Evolutionary conservation across 192 early-diverging fungal species (phyloP).

Genomic region (Coemansia sp.): DNA sequence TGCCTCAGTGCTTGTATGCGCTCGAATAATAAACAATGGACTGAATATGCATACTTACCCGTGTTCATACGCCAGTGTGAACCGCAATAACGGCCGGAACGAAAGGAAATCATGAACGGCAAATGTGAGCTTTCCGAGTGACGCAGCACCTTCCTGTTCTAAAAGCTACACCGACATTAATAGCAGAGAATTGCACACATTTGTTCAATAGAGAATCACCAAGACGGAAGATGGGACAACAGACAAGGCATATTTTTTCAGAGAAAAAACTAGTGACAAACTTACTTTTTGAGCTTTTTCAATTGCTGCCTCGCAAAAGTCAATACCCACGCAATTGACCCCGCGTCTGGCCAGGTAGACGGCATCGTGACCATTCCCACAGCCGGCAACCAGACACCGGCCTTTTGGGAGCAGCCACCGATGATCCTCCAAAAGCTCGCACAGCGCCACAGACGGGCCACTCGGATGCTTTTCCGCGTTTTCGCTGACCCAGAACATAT

Average conservation of each 20-base stretch:
- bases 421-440: constrained; percentile 40
- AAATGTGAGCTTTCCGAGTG: constrained; percentile 26
- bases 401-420: constrained; percentile 47
- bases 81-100: constrained; percentile 25
- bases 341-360: constrained; percentile 60
- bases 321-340: constrained; percentile 58
- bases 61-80: constrained; percentile 45
- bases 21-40: no score
- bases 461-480: constrained; percentile 13
- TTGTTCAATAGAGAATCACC: no score
- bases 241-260: no score
- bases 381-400: constrained; percentile 43
- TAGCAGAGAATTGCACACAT: no score
- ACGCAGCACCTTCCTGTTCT: constrained; percentile 8
- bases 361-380: constrained; percentile 70
- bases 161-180: constrained; percentile 20
- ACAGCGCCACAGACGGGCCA: constrained; percentile 35
- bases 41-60: constrained; percentile 29
- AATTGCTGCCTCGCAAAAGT: constrained; percentile 63
- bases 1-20: no score
- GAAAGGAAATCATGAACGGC: constrained; percentile 38
- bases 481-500: constrained; percentile 27
- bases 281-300: constrained; percentile 39
- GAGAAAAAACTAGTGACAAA: neutral
- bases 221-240: no score